A percentile compares a stretch with the other conserved stretches of the same genome.
These are phyloP conservation scores for Mortierella alpina DNA, from an alignment of 192 early-diverging fungal genomes.

Conservation along the genomic window DNA sequence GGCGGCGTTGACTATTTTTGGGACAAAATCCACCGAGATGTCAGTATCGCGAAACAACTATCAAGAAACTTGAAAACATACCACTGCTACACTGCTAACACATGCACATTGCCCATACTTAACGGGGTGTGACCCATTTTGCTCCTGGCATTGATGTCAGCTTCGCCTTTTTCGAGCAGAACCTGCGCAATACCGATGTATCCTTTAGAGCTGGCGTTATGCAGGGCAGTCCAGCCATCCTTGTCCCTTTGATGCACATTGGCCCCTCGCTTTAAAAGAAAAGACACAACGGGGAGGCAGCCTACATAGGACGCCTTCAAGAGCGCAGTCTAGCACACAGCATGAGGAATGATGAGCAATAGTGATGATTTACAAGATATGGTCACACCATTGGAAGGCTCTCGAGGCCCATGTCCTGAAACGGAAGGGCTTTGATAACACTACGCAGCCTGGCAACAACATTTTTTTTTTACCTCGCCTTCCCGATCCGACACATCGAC, in stretches of 20 bases:
- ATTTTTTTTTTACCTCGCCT: constrained; percentile 64
- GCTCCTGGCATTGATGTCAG: constrained; percentile 70
- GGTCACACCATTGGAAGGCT: too few species aligned
- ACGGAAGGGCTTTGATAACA: neutral
- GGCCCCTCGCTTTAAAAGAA: constrained; percentile 67
- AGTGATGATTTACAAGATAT: neutral
- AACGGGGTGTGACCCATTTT: constrained; percentile 78
- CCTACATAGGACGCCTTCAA: constrained; percentile 79
- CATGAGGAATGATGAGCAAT: neutral
- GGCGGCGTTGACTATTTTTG: constrained; percentile 71
- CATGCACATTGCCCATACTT: constrained; percentile 54
- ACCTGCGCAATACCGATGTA: constrained; percentile 65
- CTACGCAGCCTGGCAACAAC: neutral
- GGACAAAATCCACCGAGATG: constrained; percentile 1
- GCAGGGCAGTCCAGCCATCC: constrained; percentile 86
- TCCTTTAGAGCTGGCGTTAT: constrained; percentile 78
- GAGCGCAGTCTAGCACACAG: constrained; percentile 68
- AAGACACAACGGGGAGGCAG: constrained; percentile 66
- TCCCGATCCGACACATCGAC: constrained; percentile 73
- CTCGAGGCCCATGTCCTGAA: too few species aligned
- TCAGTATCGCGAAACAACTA: neutral
- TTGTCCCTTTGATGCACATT: constrained; percentile 74
- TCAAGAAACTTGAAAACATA: neutral
- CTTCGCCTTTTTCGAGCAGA: constrained; percentile 68
- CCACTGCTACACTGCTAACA: neutral